Evolutionary conservation across 2,329 filamentous ascomycete species (phyloP).

Genomic region (Cercospora sp.): DNA sequence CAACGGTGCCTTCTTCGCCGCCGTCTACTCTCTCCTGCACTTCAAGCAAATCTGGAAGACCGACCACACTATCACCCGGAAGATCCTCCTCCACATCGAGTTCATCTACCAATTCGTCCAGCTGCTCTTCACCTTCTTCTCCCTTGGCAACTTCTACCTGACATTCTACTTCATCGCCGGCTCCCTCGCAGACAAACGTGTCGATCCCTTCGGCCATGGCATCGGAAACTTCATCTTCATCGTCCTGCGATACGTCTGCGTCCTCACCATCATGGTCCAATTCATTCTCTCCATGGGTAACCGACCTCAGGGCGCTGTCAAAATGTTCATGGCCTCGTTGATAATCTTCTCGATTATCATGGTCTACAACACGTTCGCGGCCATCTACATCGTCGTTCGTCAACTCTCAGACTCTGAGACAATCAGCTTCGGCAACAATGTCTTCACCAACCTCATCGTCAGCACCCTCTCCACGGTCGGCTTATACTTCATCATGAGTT

Average conservation of each 20-base stretch:
- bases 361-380: conserved; percentile 89
- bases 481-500: conserved; percentile 93
- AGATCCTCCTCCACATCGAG: conserved; percentile 89
- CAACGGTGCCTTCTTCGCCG: conserved; percentile 97
- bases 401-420: conserved; percentile 59
- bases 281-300: conserved; percentile 97
- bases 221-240: conserved; percentile 84
- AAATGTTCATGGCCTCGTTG: conserved; percentile 84
- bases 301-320: conserved; percentile 88
- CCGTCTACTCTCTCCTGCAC: conserved; percentile 94
- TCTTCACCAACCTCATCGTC: conserved; percentile 93
- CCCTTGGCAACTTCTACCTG: conserved; percentile 95
- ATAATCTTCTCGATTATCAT: conserved; percentile 92
- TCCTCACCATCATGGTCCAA: conserved; percentile 87
- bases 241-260: conserved; percentile 78
- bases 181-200: conserved; percentile 71
- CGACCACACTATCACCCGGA: conserved; percentile 85
- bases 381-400: conserved; percentile 83
- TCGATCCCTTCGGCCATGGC: conserved; percentile 90
- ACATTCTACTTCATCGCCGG: conserved; percentile 98
- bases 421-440: conserved; percentile 72
- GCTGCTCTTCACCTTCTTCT: conserved; percentile 95
- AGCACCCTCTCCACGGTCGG: conserved; percentile 86
- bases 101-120: conserved; percentile 94
- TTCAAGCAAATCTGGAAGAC: conserved; percentile 91